Percentiles rank a stretch among this genome's conserved stretches.
phyloP scores from a whole-genome alignment of 176 grass and related monocot genomes.

The Oryza brachyantha region DNA sequence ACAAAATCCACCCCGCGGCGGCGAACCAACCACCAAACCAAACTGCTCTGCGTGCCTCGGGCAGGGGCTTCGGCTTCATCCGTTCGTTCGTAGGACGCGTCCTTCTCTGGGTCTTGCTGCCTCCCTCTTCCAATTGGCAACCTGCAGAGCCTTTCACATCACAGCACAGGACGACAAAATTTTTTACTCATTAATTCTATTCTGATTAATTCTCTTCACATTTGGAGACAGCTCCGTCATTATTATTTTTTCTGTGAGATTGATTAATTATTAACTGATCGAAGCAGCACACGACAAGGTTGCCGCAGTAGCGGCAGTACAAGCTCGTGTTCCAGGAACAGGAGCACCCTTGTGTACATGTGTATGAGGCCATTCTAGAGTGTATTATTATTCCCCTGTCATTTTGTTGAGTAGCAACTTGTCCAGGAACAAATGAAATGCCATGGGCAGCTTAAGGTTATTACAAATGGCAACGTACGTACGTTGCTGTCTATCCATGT shows the following conservation, averaged over 20 bases:
- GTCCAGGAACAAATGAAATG: neutral
- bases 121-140: neutral
- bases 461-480: conserved; percentile 13
- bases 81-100: too few relatives aligned
- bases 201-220: conserved; percentile 9
- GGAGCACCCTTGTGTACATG: neutral
- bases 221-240: conserved; percentile 27
- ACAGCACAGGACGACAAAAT: neutral
- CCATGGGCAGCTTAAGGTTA: neutral
- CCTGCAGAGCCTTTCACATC: neutral
- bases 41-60: neutral
- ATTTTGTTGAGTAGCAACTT: conserved; percentile 17
- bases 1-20: too few relatives aligned
- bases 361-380: neutral
- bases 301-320: neutral
- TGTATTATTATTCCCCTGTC: neutral
- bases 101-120: neutral
- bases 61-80: too few relatives aligned
- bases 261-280: neutral
- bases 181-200: too few relatives aligned
- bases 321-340: neutral
- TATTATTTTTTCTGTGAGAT: too few relatives aligned
- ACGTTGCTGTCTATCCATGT: neutral
- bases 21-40: neutral
- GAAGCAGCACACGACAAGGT: neutral